Base-by-base conservation (phyloP, 2,329 filamentous ascomycete genomes). In the Epichloe typhina region DNA sequence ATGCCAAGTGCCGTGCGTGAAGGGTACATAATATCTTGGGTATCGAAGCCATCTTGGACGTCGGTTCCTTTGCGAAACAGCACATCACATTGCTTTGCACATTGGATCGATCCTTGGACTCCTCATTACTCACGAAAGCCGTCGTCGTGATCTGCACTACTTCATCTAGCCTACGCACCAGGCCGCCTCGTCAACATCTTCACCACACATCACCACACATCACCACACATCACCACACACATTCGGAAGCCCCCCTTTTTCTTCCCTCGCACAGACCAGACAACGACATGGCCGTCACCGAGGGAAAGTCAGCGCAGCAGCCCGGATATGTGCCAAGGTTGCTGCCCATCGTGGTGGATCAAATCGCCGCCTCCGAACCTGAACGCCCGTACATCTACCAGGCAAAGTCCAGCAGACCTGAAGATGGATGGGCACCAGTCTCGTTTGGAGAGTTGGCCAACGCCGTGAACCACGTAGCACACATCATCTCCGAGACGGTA, bases 371-470 rank as follows among this genome's bases (percentile, higher is more conserved):
- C 5, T 47, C 49, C 1, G 57, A 63, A 2, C 61, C 61, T 1
- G 33, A 47, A 5, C 72, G 69, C 36, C 44, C 68, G 6, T 64
- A 67, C 4, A 66, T 70, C 53, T 72, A 70, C 52, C 46, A 68
- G 11, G 47, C 66, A 5, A 68, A 57, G 42, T 57, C 58, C 1
- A 56, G 49, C 21, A 54, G 55, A 3, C 52, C 56, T 3, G 50
- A 52, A 17, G 55, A 63, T 13, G 65, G 63, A 0, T 68, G 62
- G 50, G 54, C 53, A 12, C 57, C 63, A 8, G 52, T 68, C 15
- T 59, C 56, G 3, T 62, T 60, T 21, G 50, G 49, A 4, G 52
- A 55, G 4, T 51, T 66, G 26, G 57, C 62, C n/a, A 54, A 57
- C 26, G 65, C 63, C 7, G 56, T 67, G 13, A 59, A 68, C 53